These are phyloP conservation scores for Verbascum thapsus DNA, from an alignment of 257 asterid genomes.

Conservation along the genomic window DNA sequence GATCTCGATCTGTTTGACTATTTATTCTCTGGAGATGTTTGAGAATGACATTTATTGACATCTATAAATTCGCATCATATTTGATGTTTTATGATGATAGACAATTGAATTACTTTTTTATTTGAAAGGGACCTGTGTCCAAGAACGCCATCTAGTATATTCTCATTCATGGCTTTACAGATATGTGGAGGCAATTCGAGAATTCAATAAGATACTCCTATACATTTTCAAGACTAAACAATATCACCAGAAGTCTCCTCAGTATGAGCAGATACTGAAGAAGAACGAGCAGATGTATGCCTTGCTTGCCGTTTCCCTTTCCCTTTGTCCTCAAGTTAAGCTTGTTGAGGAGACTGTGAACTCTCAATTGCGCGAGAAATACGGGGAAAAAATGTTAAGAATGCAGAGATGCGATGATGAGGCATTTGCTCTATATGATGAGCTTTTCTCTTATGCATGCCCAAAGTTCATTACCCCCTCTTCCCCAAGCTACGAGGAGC, in stretches of 20 bases:
- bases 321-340: slow-evolving; percentile 88
- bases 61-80: not conserved
- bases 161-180: slow-evolving; percentile 37
- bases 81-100: not conserved
- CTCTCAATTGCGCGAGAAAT: slow-evolving; percentile 82
- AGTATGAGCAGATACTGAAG: slow-evolving; percentile 92
- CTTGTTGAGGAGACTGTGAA: slow-evolving; percentile 90
- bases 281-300: slow-evolving; percentile 99
- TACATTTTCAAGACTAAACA: slow-evolving; percentile 92
- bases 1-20: not conserved
- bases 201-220: slow-evolving; percentile 79
- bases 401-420: slow-evolving; percentile 91
- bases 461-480: slow-evolving; percentile 99
- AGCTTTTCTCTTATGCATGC: slow-evolving; percentile 97
- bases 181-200: slow-evolving; percentile 84
- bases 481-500: slow-evolving; percentile 92
- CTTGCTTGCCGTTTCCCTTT: slow-evolving; percentile 80
- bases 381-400: slow-evolving; percentile 91
- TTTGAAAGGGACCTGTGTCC: slow-evolving; percentile 12
- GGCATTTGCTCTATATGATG: slow-evolving; percentile 82
- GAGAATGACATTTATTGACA: not conserved
- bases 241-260: slow-evolving; percentile 92
- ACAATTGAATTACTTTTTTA: not conserved
- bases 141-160: not conserved
- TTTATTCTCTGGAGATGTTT: not conserved